Evolutionary conservation across 2,329 filamentous ascomycete genomes (phyloP), one percentile per base, ranked within the genome.

Genomic region (Teratosphaeria pseudoeucalypti): DNA sequence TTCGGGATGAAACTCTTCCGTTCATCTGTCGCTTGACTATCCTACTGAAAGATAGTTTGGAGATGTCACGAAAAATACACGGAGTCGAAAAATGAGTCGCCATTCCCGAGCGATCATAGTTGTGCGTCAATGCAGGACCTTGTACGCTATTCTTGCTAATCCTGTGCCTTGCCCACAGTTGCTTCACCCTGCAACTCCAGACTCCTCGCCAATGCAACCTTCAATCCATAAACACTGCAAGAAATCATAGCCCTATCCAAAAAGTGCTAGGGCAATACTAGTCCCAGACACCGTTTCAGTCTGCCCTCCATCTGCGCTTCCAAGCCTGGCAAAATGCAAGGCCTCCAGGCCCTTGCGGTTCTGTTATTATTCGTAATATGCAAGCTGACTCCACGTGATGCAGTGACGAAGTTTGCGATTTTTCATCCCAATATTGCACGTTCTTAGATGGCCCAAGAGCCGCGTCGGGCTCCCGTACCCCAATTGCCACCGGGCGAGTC

Each of bases 401-500:
- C 37, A 12, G 10, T 39, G 6, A 39, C 11, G 11, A 39, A 4
- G 3, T 1, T 4, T 23, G 43, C 19, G 16, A 3, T 49, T 6
- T 16, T 23, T 10, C 9, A n/a, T 23, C 19, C 23, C 43, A n/a
- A 16, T 19, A 19, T 49, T n/a, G 16, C 16, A 19, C 6, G n/a
- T 49, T 16, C 16, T 57, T 62, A 71, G 55, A 69, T 64, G n/a
- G 76, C 78, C 78, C 78, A 80, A 70, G 76, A 78, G 27, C 78
- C 78, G 64, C 76, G 75, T 62, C 78, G 71, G 1, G 75, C 76
- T n/a, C 70, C 73, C 27, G 75, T 74, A 11, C 77, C 78, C 65
- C 73, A 75, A 29, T 70, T 69, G 12, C 71, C 72, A 43, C 70
- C 73, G 4, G 67, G 63, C 26, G 67, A 60, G 23, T 67, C 67